A percentile compares a stretch with the other conserved stretches of the same genome.
phyloP scores from a whole-genome alignment of 1,284 basidiomycete genomes.

The Pyrrhoderma lamaoense region DNA sequence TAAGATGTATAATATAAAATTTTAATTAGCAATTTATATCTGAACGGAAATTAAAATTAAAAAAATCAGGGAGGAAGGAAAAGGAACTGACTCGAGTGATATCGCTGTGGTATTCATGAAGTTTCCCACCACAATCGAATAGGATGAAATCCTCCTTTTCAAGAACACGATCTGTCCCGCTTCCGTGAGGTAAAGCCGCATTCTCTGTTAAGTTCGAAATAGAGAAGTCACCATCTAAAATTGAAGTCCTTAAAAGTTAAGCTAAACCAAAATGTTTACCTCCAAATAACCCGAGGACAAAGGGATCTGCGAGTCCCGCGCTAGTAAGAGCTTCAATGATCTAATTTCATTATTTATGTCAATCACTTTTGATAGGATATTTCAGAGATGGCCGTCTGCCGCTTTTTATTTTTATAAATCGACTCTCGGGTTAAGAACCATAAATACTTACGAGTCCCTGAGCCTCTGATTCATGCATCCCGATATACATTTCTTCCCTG shows the following conservation, averaged over 20 bases:
- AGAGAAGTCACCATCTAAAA: not conserved
- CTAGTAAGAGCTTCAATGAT: conserved; percentile 52
- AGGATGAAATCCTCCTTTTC: conserved; percentile 57
- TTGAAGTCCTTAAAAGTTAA: no score
- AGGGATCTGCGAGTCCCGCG: conserved; percentile 52
- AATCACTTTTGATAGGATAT: conserved; percentile 32
- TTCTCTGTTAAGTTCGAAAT: conserved; percentile 52
- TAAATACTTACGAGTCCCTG: not conserved
- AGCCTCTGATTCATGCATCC: conserved; percentile 60
- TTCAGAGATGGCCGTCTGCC: no score
- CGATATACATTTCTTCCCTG: conserved; percentile 53
- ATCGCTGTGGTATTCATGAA: conserved; percentile 73
- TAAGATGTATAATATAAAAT: no score
- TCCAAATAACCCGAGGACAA: conserved; percentile 70
- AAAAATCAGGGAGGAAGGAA: conserved; percentile 27
- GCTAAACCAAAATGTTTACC: conserved; percentile 33
- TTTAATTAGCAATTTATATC: no score
- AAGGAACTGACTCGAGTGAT: conserved; percentile 57
- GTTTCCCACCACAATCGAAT: conserved; percentile 67
- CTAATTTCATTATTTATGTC: not conserved
- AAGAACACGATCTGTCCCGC: conserved; percentile 60
- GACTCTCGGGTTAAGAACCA: no score
- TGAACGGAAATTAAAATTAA: not conserved
- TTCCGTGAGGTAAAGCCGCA: conserved; percentile 79
- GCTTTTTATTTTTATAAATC: no score